Conservation (phyloP, 192 early-diverging fungal species). For the Backusella morwellensis region DNA sequence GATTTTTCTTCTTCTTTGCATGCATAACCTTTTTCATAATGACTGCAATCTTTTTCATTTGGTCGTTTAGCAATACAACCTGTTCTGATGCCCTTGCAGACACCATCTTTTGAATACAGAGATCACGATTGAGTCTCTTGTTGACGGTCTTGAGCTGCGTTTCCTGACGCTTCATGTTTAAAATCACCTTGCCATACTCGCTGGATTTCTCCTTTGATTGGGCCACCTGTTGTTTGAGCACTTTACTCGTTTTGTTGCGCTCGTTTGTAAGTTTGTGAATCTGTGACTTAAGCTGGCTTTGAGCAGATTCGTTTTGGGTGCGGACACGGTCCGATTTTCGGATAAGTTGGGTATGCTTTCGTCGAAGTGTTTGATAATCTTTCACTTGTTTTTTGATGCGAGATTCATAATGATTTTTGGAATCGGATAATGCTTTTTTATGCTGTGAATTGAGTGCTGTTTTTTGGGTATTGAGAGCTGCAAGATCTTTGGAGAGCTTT, state of each 20-base stretch:
- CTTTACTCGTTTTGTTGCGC: slow-evolving; percentile 18
- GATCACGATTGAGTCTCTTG: slow-evolving; percentile 13
- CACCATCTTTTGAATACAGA: slow-evolving; percentile 6
- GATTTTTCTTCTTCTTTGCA: not conserved
- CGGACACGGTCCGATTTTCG: not conserved
- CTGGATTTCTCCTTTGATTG: slow-evolving; percentile 10
- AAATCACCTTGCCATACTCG: slow-evolving; percentile 13
- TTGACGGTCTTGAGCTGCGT: not conserved
- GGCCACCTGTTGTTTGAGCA: slow-evolving; percentile 21
- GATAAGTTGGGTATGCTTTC: slow-evolving; percentile 24
- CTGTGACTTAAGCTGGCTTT: slow-evolving; percentile 2
- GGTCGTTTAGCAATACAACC: not conserved
- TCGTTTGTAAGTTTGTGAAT: slow-evolving; percentile 17
- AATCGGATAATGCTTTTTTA: slow-evolving; percentile 8
- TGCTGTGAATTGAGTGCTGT: not conserved
- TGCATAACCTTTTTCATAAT: slow-evolving; percentile 8
- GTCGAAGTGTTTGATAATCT: slow-evolving; percentile 17
- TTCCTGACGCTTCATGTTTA: slow-evolving; percentile 11
- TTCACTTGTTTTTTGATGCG: slow-evolving; percentile 13
- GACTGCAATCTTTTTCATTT: slow-evolving; percentile 7
- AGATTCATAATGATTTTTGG: slow-evolving; percentile 12
- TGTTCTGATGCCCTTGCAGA: slow-evolving; percentile 10
- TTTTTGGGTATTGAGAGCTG: not conserved
- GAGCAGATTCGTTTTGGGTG: slow-evolving; percentile 13
- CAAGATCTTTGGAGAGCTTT: slow-evolving; percentile 3